Evolutionary conservation across 805 yeast species (phyloP).

Genomic region (Ogataea methylovora): DNA sequence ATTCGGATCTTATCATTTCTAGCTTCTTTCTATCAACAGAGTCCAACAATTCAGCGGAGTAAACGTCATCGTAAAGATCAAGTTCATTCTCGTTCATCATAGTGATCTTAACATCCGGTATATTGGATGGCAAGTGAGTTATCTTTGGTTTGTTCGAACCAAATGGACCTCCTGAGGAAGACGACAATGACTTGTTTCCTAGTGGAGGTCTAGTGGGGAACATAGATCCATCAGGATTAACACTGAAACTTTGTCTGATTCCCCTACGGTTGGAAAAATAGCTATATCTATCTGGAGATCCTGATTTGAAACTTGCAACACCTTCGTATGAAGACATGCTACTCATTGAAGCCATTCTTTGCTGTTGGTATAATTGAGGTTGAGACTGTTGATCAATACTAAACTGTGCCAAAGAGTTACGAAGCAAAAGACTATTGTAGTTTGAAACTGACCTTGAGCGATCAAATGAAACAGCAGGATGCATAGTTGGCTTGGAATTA

Average conservation of each 20-base stretch:
- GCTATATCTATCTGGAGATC: slow-evolving; percentile 22
- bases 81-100: slow-evolving; percentile 37
- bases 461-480: slow-evolving; percentile 1
- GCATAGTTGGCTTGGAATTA: not conserved
- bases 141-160: not conserved
- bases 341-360: slow-evolving; percentile 7
- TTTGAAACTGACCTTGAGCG: not conserved
- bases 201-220: slow-evolving; percentile 5
- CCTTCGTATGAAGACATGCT: slow-evolving; percentile 7
- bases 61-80: slow-evolving; percentile 37
- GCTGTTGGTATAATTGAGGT: not conserved
- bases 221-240: slow-evolving; percentile 4
- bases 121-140: not conserved
- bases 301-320: slow-evolving; percentile 13
- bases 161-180: not conserved
- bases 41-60: slow-evolving; percentile 32
- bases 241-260: slow-evolving; percentile 10
- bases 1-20: slow-evolving; percentile 48
- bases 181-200: not conserved
- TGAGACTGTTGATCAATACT: too few relatives aligned
- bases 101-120: slow-evolving; percentile 33
- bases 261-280: slow-evolving; percentile 21
- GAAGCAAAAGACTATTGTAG: not conserved
- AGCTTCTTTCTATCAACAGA: slow-evolving; percentile 30
- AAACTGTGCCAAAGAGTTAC: not conserved